Evolutionary conservation across 1,139 yeast genomes (phyloP).

Genomic region (Torulaspora pretoriensis): DNA sequence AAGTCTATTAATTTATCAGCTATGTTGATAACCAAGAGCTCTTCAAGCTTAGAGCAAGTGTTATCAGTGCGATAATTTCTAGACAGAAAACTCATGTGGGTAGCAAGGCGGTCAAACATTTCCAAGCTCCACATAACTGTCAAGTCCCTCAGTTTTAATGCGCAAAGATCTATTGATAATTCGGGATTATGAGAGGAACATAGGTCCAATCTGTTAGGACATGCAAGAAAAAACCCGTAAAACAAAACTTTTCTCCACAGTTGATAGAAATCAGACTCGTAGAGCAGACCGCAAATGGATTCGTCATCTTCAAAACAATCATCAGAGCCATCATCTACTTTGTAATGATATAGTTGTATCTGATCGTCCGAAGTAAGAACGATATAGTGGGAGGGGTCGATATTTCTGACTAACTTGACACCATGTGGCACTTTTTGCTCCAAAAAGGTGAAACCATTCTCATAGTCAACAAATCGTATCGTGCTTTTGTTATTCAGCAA

Average conservation of each 20-base stretch:
- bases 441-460: conserved; percentile 29
- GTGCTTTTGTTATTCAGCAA: conserved; percentile 18
- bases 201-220: conserved; percentile 17
- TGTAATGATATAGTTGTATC: conserved; percentile 24
- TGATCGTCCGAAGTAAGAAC: conserved; percentile 25
- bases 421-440: conserved; percentile 24
- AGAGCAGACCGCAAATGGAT: conserved; percentile 21
- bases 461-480: conserved; percentile 27
- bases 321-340: conserved; percentile 25
- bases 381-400: conserved; percentile 20
- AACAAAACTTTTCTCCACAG: conserved; percentile 30
- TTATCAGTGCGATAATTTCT: conserved; percentile 3
- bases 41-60: conserved; percentile 18
- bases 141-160: conserved; percentile 33
- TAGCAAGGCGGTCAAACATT: conserved; percentile 24
- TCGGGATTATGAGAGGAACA: conserved; percentile 25
- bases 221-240: conserved; percentile 25
- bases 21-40: conserved; percentile 21
- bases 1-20: conserved; percentile 45
- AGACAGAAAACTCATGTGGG: conserved; percentile 10
- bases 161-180: conserved; percentile 26
- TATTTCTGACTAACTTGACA: conserved; percentile 20
- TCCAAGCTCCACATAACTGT: conserved; percentile 31
- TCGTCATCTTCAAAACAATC: conserved; percentile 16
- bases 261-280: conserved; percentile 22